These are phyloP conservation scores for Kwoniella europaea DNA, from an alignment of 768 basidiomycete species.

Conservation along the genomic window DNA sequence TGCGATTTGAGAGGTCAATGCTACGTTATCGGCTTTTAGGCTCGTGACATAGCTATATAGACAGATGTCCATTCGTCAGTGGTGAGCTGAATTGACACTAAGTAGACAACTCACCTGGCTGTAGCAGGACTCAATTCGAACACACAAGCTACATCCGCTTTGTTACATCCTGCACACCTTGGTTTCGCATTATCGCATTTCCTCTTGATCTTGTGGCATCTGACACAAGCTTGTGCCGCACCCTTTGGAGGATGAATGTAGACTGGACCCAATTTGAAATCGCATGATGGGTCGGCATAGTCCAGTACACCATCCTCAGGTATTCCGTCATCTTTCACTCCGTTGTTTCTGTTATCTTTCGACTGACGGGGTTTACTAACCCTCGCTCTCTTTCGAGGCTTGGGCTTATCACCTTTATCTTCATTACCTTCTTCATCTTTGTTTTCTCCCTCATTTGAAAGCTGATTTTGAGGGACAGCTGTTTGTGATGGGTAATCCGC, in stretches of 20 bases:
- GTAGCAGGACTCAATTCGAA: constrained; percentile 48
- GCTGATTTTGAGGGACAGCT: background rate
- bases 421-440: background rate
- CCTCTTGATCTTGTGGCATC: constrained; percentile 51
- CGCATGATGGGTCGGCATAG: constrained; percentile 40
- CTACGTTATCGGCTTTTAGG: constrained; percentile 32
- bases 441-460: background rate
- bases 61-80: too few species aligned
- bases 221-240: constrained; percentile 47
- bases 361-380: constrained; percentile 28
- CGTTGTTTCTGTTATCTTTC: constrained; percentile 18
- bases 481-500: background rate
- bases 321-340: constrained; percentile 19
- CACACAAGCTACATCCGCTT: constrained; percentile 43
- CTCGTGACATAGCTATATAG: constrained; percentile 30
- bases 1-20: constrained; percentile 32
- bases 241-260: constrained; percentile 45
- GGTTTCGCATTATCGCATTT: constrained; percentile 47
- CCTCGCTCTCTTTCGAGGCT: constrained; percentile 27
- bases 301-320: constrained; percentile 32
- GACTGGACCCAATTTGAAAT: constrained; percentile 42
- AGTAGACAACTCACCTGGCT: constrained; percentile 27
- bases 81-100: too few species aligned
- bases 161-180: constrained; percentile 42
- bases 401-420: constrained; percentile 19